These are phyloP conservation scores for Huntiella decipiens DNA, from an alignment of 2,329 filamentous ascomycete genomes.

Conservation along the genomic window DNA sequence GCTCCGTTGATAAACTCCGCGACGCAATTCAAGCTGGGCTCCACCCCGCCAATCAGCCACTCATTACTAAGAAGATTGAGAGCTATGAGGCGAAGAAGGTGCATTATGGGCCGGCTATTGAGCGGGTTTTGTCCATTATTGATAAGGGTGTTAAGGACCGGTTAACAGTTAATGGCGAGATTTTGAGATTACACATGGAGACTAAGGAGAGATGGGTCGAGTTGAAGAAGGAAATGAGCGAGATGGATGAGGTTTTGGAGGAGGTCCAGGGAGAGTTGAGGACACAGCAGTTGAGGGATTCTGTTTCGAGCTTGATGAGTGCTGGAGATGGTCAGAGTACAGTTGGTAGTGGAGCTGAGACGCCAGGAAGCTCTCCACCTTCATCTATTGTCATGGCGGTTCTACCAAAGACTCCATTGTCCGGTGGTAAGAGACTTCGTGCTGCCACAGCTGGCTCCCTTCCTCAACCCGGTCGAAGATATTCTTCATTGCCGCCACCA, in stretches of 20 bases:
- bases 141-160: slow-evolving; percentile 89
- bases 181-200: slow-evolving; percentile 67
- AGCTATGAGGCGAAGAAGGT: slow-evolving; percentile 88
- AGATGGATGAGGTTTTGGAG: slow-evolving; percentile 57
- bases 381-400: slow-evolving; percentile 42
- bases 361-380: slow-evolving; percentile 47
- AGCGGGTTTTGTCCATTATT: slow-evolving; percentile 77
- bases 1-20: slow-evolving; percentile 64
- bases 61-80: slow-evolving; percentile 66
- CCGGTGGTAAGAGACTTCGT: slow-evolving; percentile 26
- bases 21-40: slow-evolving; percentile 60
- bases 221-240: slow-evolving; percentile 56
- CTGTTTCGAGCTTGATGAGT: slow-evolving; percentile 70
- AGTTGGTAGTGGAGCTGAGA: slow-evolving; percentile 45
- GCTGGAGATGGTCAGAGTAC: slow-evolving; percentile 51
- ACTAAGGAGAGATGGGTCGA: slow-evolving; percentile 67
- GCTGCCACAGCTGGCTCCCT: slow-evolving; percentile 24
- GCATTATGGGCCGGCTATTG: slow-evolving; percentile 86
- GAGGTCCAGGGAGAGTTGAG: slow-evolving; percentile 45
- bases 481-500: slow-evolving; percentile 29
- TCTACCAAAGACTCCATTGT: slow-evolving; percentile 26
- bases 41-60: slow-evolving; percentile 51
- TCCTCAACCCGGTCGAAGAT: slow-evolving; percentile 26
- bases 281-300: slow-evolving; percentile 69
- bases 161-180: slow-evolving; percentile 92